phyloP scores from a whole-genome alignment of 805 yeast genomes.

The Lipomyces kockii region DNA sequence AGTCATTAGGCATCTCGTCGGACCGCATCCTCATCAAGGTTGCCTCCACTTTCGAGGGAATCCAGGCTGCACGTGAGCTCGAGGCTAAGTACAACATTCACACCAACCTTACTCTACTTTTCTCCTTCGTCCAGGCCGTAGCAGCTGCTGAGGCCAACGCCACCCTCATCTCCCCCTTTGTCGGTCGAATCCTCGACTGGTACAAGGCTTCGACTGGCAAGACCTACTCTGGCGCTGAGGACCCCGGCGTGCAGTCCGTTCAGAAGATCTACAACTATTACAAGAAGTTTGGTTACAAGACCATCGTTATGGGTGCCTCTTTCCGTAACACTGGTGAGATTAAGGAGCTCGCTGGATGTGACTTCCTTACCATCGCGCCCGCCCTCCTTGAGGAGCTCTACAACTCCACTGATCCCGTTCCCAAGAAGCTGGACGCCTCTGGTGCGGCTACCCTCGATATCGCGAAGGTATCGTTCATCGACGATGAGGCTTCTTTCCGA shows the following conservation, averaged over 20 bases:
- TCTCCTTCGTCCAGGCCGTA: slow-evolving; percentile 96
- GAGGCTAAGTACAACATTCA: slow-evolving; percentile 90
- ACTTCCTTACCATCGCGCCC: slow-evolving; percentile 94
- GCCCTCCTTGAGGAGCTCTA: slow-evolving; percentile 83
- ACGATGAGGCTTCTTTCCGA: slow-evolving; percentile 90
- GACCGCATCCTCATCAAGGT: slow-evolving; percentile 93
- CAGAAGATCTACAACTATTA: slow-evolving; percentile 91
- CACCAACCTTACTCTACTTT: slow-evolving; percentile 91
- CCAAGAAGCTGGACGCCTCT: slow-evolving; percentile 82
- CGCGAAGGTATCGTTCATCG: slow-evolving; percentile 76
- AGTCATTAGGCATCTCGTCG: slow-evolving; percentile 80
- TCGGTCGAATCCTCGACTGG: slow-evolving; percentile 99
- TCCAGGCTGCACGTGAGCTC: slow-evolving; percentile 95
- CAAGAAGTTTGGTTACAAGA: slow-evolving; percentile 94
- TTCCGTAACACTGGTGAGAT: slow-evolving; percentile 97
- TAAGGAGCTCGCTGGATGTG: slow-evolving; percentile 96
- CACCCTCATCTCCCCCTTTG: slow-evolving; percentile 97
- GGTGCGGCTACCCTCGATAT: slow-evolving; percentile 53
- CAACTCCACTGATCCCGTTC: slow-evolving; percentile 78
- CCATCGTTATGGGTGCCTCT: slow-evolving; percentile 99
- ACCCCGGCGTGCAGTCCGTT: slow-evolving; percentile 96
- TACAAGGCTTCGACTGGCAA: slow-evolving; percentile 93
- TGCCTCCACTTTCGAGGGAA: slow-evolving; percentile 99
- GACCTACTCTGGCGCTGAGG: slow-evolving; percentile 75
- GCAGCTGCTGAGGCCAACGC: slow-evolving; percentile 98